Conservation (phyloP, 129 eudicot species). For the Heracleum sosnowskyi region DNA sequence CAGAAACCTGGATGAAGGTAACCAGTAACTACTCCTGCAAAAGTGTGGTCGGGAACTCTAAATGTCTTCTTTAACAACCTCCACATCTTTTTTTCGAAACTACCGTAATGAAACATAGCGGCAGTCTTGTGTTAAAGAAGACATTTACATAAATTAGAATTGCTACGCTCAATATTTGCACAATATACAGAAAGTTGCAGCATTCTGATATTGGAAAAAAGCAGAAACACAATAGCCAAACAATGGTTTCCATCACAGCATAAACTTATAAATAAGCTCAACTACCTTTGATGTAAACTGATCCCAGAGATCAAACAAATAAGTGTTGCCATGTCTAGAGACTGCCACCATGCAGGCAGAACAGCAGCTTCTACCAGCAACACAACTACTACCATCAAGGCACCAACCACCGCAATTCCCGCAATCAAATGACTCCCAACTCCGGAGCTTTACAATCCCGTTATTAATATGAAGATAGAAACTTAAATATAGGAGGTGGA, state of each 20-base stretch:
- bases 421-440: too few relatives aligned
- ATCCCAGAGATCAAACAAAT: constrained; percentile 42
- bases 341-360: constrained; percentile 18
- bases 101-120: too few relatives aligned
- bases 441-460: constrained; percentile 19
- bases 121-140: too few relatives aligned
- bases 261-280: neutral
- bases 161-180: neutral
- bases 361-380: neutral
- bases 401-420: too few relatives aligned
- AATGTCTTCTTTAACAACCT: neutral
- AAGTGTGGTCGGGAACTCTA: neutral
- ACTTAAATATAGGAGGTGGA: neutral
- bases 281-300: constrained; percentile 55
- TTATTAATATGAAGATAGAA: constrained; percentile 23
- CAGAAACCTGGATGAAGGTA: neutral
- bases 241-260: constrained; percentile 5
- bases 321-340: constrained; percentile 18
- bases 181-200: neutral
- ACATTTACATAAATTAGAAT: too few relatives aligned
- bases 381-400: neutral
- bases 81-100: too few relatives aligned
- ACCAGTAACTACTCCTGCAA: neutral
- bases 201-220: neutral
- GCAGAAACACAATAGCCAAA: neutral